Evolutionary conservation across 1,284 basidiomycete genomes (phyloP), one percentile per base, ranked within the genome.

Genomic region (Sanghuangporus weigelae): DNA sequence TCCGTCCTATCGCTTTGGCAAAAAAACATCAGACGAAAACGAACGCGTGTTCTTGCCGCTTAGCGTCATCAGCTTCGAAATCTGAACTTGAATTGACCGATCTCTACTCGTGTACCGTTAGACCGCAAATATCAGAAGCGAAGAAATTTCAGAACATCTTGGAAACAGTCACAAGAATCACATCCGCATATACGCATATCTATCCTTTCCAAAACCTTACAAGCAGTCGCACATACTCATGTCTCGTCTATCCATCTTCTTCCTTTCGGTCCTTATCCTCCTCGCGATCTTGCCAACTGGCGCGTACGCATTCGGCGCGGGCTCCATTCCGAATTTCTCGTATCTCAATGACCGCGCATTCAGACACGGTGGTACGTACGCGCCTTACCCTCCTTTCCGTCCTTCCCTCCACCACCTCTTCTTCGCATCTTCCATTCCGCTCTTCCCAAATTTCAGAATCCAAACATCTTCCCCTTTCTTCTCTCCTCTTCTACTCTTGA

Each of bases 291-390:
- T 62, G 40, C 60, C 51, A 12, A 39, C 21, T 42, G 40, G 46
- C 39, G 51, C 42, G 8, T 36, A 55, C 39, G 54, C 60, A 21
- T 63, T 63, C 54, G 56, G 62, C 36, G 62, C 62, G 7, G 56
- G 56, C 12, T 58, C 62, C 7, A 58, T 63, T n/a, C 62, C 56
- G 56, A 48, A 38, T 7, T 63, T 39, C 39, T 55, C 56, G 7
- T 63, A 49, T 56, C 39, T 58, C 16, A 55, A 63, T 39, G 56
- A 58, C 40, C 62, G 55, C 1, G 62, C 62, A 19, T 63, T 63
- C 57, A 49, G 62, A 42, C 62, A 63, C 46, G 56, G 55, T 21
- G 60, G 60, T 62, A 54, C 46, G 60, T 51, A 16, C 40, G n/a
- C 44, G 44, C 38, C 26, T 19, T 14, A 21, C n/a, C 44, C 1